These are phyloP conservation scores for Sporothrix mexicana DNA, from an alignment of 2,329 filamentous ascomycete genomes.

Conservation along the genomic window DNA sequence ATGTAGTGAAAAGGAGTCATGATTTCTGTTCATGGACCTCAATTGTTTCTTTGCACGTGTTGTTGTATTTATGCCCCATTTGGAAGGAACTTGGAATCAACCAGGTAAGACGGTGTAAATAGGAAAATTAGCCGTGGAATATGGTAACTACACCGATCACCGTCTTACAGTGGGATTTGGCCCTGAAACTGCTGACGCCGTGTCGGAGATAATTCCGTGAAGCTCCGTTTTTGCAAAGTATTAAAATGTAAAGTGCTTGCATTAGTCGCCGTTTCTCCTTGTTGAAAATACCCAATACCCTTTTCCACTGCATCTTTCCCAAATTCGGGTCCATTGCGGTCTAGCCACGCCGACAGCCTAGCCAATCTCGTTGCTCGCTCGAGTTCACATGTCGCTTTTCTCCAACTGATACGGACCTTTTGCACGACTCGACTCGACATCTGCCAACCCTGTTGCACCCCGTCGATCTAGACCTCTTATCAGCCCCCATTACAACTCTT, in stretches of 20 bases:
- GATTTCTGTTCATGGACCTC: too few relatives aligned
- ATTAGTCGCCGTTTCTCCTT: background rate
- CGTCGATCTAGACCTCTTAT: constrained; percentile 21
- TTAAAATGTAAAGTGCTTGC: background rate
- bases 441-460: background rate
- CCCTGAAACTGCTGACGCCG: too few relatives aligned
- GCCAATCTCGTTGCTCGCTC: constrained; percentile 22
- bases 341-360: background rate
- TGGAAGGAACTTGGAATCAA: too few relatives aligned
- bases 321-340: background rate
- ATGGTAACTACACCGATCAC: too few relatives aligned
- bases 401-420: background rate
- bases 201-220: background rate
- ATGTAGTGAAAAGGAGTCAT: too few relatives aligned
- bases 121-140: too few relatives aligned
- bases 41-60: too few relatives aligned
- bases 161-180: too few relatives aligned
- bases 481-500: constrained; percentile 10
- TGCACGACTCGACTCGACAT: constrained; percentile 14
- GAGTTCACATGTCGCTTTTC: constrained; percentile 17
- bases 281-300: too few relatives aligned
- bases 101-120: too few relatives aligned
- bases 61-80: too few relatives aligned
- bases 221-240: background rate
- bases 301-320: background rate